Conservation (phyloP, 2,329 filamentous ascomycete genomes). For the Xylariales sp. region DNA sequence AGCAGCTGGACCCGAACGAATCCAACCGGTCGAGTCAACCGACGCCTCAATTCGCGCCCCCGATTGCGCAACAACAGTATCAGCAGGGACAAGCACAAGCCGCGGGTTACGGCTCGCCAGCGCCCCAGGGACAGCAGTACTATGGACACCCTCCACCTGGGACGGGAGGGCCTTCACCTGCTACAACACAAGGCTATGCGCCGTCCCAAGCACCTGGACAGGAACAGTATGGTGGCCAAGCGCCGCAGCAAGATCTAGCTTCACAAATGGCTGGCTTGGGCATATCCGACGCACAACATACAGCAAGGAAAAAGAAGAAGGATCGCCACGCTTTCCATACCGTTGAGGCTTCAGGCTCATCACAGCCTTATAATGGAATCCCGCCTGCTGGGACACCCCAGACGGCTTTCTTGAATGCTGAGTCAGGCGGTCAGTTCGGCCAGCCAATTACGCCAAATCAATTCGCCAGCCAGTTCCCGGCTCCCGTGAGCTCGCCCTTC, state of each 20-base stretch:
- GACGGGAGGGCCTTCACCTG: conserved; percentile 25
- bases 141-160: conserved; percentile 31
- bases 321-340: conserved; percentile 89
- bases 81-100: too few relatives aligned
- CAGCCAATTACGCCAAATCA: conserved; percentile 47
- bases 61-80: conserved; percentile 49
- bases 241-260: conserved; percentile 51
- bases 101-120: conserved; percentile 32
- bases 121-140: conserved; percentile 34
- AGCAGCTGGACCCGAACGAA: conserved; percentile 50
- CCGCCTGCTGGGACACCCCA: conserved; percentile 52
- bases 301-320: conserved; percentile 77
- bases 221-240: conserved; percentile 27
- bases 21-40: conserved; percentile 46
- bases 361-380: conserved; percentile 66
- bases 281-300: conserved; percentile 51
- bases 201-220: conserved; percentile 22
- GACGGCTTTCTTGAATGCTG: conserved; percentile 56
- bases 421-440: conserved; percentile 37
- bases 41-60: conserved; percentile 52
- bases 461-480: conserved; percentile 54
- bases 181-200: conserved; percentile 28
- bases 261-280: conserved; percentile 76
- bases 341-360: conserved; percentile 68
- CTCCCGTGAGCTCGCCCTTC: conserved; percentile 50